A percentile compares a stretch with the other conserved stretches of the same genome.
Evolutionary conservation across 78 protist genomes (phyloP).

Genomic region (Chrysochromulina tobinii): DNA sequence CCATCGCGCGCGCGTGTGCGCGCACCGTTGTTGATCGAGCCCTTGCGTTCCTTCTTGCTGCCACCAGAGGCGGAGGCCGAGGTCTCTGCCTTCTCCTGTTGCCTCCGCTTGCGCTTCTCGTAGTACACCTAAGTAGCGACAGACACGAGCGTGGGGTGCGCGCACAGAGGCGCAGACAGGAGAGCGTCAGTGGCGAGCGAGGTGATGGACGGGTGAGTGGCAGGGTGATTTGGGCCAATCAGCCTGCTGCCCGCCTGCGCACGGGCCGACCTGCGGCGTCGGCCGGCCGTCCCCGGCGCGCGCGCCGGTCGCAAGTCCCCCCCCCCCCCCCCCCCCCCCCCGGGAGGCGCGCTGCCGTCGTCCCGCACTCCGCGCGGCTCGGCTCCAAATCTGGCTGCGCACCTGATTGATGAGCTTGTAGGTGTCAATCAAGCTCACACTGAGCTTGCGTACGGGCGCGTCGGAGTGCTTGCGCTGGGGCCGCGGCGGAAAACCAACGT

Average conservation of each 20-base stretch:
- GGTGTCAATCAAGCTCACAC: slow-evolving; percentile 24
- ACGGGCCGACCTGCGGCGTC: no score
- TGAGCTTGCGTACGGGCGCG: slow-evolving; percentile 27
- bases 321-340: no score
- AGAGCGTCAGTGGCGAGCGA: background rate
- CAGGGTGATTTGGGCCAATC: no score
- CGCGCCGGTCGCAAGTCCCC: no score
- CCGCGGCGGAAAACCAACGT: no score
- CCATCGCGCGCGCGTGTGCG: background rate
- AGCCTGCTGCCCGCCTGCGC: no score
- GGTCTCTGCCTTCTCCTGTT: background rate
- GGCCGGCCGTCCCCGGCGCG: no score
- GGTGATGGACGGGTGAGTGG: no score
- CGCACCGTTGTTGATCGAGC: background rate
- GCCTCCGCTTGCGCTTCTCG: slow-evolving; percentile 16
- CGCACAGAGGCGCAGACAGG: background rate
- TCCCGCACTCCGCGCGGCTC: no score
- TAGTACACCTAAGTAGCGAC: slow-evolving; percentile 27
- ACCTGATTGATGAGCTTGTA: slow-evolving; percentile 68
- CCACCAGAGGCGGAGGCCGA: background rate
- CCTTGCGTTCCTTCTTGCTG: background rate
- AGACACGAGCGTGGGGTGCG: background rate
- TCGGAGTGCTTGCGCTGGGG: background rate
- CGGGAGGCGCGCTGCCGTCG: no score
- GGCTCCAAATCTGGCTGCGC: background rate